These are phyloP conservation scores for Botryotinia calthae DNA, from an alignment of 2,329 filamentous ascomycete genomes.

Conservation along the genomic window DNA sequence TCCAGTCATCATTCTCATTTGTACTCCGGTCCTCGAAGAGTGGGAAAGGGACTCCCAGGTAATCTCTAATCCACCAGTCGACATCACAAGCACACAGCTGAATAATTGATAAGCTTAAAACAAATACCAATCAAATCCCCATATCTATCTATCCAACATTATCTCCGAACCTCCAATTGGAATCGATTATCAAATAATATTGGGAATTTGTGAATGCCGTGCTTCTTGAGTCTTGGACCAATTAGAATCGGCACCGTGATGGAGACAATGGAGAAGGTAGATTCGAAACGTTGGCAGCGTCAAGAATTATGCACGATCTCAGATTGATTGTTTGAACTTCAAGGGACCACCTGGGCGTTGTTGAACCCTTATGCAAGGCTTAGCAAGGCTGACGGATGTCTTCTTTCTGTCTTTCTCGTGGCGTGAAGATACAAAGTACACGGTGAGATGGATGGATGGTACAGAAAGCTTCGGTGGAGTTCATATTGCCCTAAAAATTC, in stretches of 20 bases:
- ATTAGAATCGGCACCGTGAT: background rate
- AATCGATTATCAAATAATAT: background rate
- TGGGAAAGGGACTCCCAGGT: background rate
- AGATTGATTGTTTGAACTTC: background rate
- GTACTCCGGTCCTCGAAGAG: conserved; percentile 1
- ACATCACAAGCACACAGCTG: background rate
- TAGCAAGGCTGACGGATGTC: conserved; percentile 8
- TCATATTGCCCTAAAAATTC: background rate
- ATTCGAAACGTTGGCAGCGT: background rate
- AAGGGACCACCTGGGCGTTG: background rate
- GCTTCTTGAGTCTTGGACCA: background rate
- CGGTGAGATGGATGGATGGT: background rate
- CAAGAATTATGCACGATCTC: background rate
- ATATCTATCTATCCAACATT: background rate
- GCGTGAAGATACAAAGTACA: background rate
- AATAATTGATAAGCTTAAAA: background rate
- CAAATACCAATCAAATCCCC: background rate
- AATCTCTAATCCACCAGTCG: background rate
- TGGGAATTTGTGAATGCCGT: background rate
- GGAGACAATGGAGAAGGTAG: background rate
- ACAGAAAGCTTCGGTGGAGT: background rate
- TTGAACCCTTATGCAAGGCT: conserved; percentile 7
- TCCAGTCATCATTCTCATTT: too few species aligned
- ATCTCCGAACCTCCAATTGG: background rate
- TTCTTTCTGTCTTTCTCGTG: background rate